Base-by-base conservation (phyloP, 805 yeast genomes). In the Kluyveromyces aestuarii region DNA sequence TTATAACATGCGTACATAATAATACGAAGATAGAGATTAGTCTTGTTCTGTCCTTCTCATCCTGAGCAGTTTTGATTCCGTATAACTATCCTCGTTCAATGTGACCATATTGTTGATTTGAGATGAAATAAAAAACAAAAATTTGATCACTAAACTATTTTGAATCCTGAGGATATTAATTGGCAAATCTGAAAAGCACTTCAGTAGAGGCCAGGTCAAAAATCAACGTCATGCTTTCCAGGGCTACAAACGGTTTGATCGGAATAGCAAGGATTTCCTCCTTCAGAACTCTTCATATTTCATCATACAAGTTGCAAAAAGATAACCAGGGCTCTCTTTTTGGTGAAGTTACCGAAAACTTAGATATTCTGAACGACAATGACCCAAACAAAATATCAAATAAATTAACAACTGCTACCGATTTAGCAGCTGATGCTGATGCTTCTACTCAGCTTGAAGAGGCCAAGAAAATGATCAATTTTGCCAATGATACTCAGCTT, bases 401-500 rank as follows among this genome's bases (percentile, higher is more conserved):
- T 40, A 53, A 57, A 45, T 51, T 58, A 53, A 47, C 60, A 10
- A 53, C 55, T n/a, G 52, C 54, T 21, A 44, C 53, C 13, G 61
- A 56, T 45, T 44, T 44, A n/a, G 37, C 51, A 7, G 53, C 52
- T 1, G 53, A 50, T 37, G 62, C 57, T 13, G 56, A 63, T 13
- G 45, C 45, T 43, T 5, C 14, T 17, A 47, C 58, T 9, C 63
- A 60, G 45, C 48, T 60, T 8, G 48, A 52, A 4, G 48, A 49
- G 45, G 55, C 50, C 9, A 59, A 55, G 16, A 47, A 51, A n/a
- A 53, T 57, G n/a, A 56, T 70, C 27, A 68, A 70, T 2, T 43
- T 64, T 4, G 55, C 60, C 4, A 68, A 64, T 46, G 74, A 71
- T 56, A 55, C 42, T 27, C 52, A 53, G 44, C 55, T 77, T 55